These are phyloP conservation scores for Hippophae gyantsensis DNA, from an alignment of 306 rosid species.

Conservation along the genomic window DNA sequence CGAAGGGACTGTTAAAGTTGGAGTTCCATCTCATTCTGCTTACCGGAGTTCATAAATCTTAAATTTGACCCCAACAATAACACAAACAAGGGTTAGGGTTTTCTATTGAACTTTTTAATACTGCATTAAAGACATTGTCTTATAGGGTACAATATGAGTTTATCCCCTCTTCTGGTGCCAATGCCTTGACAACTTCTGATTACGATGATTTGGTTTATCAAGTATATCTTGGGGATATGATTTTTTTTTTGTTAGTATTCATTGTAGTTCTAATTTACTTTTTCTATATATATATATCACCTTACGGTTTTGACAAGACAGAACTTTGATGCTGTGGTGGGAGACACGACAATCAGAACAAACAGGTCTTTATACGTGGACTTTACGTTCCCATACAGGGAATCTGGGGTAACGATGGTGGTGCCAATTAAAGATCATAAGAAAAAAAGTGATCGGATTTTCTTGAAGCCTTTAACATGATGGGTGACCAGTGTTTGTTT, in stretches of 20 bases:
- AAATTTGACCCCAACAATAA: neutral
- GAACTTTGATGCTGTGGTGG: constrained; percentile 16
- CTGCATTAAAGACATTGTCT: too few relatives aligned
- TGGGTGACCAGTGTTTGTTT: constrained; percentile 28
- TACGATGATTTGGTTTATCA: too few relatives aligned
- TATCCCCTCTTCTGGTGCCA: too few relatives aligned
- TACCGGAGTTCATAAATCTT: neutral
- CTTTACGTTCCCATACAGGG: constrained; percentile 38
- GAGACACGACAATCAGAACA: constrained; percentile 14
- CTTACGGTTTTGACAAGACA: neutral
- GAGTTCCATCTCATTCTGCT: neutral
- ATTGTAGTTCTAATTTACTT: neutral
- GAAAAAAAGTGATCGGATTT: constrained; percentile 31
- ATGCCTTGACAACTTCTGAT: too few relatives aligned
- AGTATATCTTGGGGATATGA: too few relatives aligned
- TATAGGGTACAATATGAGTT: too few relatives aligned
- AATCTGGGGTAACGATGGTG: constrained; percentile 36
- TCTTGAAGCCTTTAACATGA: constrained; percentile 38
- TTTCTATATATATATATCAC: neutral
- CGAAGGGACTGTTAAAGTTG: constrained; percentile 37
- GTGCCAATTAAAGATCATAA: constrained; percentile 19
- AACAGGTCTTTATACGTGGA: constrained; percentile 28
- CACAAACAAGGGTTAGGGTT: neutral
- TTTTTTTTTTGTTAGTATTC: too few relatives aligned
- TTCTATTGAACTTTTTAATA: too few relatives aligned